Evolutionary conservation across 176 grass and related monocot species (phyloP).

Genomic region (Oryza coarctata): DNA sequence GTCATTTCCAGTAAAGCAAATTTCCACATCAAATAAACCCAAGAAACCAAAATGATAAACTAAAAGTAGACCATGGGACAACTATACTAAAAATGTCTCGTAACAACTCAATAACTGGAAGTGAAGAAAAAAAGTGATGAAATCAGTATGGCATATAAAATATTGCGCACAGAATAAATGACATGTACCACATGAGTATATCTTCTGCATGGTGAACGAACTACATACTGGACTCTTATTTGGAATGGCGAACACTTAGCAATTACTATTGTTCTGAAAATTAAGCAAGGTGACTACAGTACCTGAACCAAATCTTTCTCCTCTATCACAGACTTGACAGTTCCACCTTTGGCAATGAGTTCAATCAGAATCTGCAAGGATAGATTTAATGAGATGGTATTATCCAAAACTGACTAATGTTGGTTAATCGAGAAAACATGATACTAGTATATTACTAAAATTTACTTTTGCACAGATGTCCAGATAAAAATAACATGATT

Average conservation of each 20-base stretch:
- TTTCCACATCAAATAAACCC: neutral
- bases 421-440: neutral
- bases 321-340: constrained; percentile 75
- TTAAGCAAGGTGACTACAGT: constrained; percentile 21
- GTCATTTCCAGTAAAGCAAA: constrained; percentile 18
- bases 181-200: neutral
- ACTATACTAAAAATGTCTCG: neutral
- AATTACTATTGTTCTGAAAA: neutral
- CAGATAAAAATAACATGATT: neutral
- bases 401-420: neutral
- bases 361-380: constrained; percentile 70
- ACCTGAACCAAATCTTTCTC: constrained; percentile 98
- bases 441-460: neutral
- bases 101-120: constrained; percentile 9
- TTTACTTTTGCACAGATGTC: neutral
- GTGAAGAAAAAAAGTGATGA: neutral
- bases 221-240: too few species aligned
- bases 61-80: neutral
- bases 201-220: too few species aligned
- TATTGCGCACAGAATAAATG: too few species aligned
- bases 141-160: neutral
- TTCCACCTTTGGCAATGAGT: constrained; percentile 78
- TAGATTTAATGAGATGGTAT: neutral
- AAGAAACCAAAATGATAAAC: constrained; percentile 16
- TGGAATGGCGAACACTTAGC: too few species aligned